Percentiles rank a stretch among this genome's conserved stretches.
Evolutionary conservation across 116 monocot species (phyloP).

Genomic region (Zostera marina): DNA sequence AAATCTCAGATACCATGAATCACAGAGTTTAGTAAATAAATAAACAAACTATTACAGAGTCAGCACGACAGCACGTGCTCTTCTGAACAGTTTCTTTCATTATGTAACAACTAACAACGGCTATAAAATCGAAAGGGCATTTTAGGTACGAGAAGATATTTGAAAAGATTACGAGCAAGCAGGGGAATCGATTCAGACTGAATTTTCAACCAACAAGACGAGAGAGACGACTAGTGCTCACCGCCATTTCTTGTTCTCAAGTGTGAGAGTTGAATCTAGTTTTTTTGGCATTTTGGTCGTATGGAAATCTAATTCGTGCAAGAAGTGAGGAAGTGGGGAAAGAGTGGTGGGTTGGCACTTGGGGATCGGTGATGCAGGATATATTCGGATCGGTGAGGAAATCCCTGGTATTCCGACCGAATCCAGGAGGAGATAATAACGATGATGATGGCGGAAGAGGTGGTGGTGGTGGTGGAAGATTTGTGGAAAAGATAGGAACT

Average conservation of each 20-base stretch:
- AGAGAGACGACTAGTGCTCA: background rate
- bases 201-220: background rate
- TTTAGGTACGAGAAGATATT: too few species aligned
- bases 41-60: too few species aligned
- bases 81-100: too few species aligned
- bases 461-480: background rate
- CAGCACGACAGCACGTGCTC: too few species aligned
- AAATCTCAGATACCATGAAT: too few species aligned
- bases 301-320: background rate
- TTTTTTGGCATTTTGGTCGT: background rate
- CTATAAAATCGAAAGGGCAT: too few species aligned
- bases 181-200: background rate
- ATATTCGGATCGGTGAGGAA: slow-evolving; percentile 78
- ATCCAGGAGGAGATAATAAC: slow-evolving; percentile 11
- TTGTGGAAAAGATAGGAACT: slow-evolving; percentile 57
- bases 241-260: background rate
- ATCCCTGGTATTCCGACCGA: slow-evolving; percentile 50
- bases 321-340: background rate
- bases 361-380: slow-evolving; percentile 52
- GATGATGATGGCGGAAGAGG: background rate
- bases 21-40: too few species aligned
- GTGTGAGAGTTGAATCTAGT: background rate
- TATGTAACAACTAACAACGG: too few species aligned
- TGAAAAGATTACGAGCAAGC: too few species aligned
- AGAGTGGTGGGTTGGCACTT: background rate